phyloP scores from a whole-genome alignment of 2,329 filamentous ascomycete genomes.

The Penicillium verrucosum region DNA sequence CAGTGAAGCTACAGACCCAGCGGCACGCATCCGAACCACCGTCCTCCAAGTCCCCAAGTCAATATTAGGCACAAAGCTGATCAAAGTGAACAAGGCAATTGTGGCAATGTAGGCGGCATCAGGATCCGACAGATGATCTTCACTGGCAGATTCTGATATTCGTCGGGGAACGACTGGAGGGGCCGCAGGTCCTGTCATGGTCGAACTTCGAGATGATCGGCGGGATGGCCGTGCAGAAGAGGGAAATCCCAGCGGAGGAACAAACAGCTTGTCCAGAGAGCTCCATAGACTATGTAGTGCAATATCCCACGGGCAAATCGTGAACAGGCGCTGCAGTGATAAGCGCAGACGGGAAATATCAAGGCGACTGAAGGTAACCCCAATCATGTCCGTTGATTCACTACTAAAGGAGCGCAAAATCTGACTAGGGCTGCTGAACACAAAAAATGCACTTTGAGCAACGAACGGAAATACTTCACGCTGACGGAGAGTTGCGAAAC shows the following conservation, averaged over 20 bases:
- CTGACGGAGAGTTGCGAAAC: constrained; percentile 37
- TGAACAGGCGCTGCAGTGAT: constrained; percentile 35
- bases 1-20: constrained; percentile 39
- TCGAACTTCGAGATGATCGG: constrained; percentile 31
- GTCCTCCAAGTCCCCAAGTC: constrained; percentile 38
- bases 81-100: constrained; percentile 38
- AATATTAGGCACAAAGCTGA: constrained; percentile 37
- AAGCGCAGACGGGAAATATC: constrained; percentile 33
- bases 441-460: constrained; percentile 45
- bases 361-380: constrained; percentile 11
- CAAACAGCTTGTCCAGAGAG: constrained; percentile 39
- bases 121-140: constrained; percentile 36
- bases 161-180: constrained; percentile 27
- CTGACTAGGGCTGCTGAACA: constrained; percentile 40
- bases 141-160: constrained; percentile 26
- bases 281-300: constrained; percentile 44
- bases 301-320: constrained; percentile 41
- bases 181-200: constrained; percentile 14
- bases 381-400: constrained; percentile 7
- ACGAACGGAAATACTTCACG: constrained; percentile 41
- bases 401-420: constrained; percentile 42
- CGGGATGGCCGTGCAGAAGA: constrained; percentile 30
- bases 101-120: constrained; percentile 41
- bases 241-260: constrained; percentile 38
- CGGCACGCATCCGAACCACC: constrained; percentile 44